Conservation (phyloP, 495 filamentous ascomycete species). For the Daldinia bambusicola region DNA sequence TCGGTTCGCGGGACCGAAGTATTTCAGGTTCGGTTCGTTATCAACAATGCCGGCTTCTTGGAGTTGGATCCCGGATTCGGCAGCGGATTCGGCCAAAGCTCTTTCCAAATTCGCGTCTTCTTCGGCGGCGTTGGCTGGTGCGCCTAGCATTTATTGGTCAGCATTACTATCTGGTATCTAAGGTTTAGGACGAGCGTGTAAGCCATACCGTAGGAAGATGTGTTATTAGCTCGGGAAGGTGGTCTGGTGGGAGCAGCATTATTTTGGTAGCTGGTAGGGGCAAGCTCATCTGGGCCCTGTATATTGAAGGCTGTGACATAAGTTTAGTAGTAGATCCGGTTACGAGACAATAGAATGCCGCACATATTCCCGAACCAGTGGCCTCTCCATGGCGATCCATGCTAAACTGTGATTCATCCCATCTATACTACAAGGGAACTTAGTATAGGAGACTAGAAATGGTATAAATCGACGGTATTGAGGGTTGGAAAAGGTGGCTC, state of each 20-base stretch:
- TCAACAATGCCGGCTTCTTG: conserved; percentile 59
- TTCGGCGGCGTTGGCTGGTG: conserved; percentile 56
- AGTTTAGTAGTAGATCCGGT: conserved; percentile 20
- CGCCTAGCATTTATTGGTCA: conserved; percentile 47
- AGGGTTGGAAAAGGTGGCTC: conserved; percentile 1
- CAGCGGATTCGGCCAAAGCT: conserved; percentile 52
- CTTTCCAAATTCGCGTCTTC: conserved; percentile 68
- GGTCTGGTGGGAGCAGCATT: conserved; percentile 72
- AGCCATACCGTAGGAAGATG: conserved; percentile 52
- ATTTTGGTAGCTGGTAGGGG: conserved; percentile 47
- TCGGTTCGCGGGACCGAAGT: conserved; percentile 79
- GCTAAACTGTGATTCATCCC: conserved; percentile 60
- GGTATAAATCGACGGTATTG: background rate
- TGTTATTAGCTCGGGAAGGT: conserved; percentile 70
- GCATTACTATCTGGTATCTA: conserved; percentile 20
- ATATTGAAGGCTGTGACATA: conserved; percentile 64
- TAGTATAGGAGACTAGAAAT: conserved; percentile 18
- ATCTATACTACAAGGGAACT: conserved; percentile 51
- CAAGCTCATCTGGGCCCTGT: conserved; percentile 63
- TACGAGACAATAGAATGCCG: conserved; percentile 16
- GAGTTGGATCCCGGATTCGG: conserved; percentile 49
- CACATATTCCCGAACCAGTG: conserved; percentile 49
- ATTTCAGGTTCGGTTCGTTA: conserved; percentile 44
- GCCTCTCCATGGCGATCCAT: conserved; percentile 56
- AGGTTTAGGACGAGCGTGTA: background rate